Percentiles rank a stretch among this genome's conserved stretches.
Evolutionary conservation across 352 stramenopile genomes (phyloP).

Genomic region (Pythium diclinum): DNA sequence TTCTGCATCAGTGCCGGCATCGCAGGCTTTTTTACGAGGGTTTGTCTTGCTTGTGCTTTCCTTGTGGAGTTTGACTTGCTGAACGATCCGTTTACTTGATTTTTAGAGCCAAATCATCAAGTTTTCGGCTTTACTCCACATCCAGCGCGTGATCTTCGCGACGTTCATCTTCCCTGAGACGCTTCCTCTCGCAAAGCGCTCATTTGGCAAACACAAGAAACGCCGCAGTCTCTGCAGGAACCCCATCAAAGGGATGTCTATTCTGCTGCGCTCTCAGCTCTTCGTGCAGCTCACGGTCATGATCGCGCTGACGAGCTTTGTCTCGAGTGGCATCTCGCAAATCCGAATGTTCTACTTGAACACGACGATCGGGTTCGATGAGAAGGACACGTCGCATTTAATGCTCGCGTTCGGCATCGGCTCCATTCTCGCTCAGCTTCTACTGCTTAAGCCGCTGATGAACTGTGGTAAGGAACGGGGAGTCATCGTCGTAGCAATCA

Average conservation of each 20-base stretch:
- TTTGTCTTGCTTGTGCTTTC: slow-evolving; percentile 20
- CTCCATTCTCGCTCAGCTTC: slow-evolving; percentile 53
- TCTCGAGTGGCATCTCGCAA: slow-evolving; percentile 50
- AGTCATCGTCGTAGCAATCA: slow-evolving; percentile 60
- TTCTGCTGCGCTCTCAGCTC: slow-evolving; percentile 59
- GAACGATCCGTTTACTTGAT: neutral
- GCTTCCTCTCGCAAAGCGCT: slow-evolving; percentile 34
- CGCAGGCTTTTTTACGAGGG: slow-evolving; percentile 51
- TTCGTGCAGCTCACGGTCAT: slow-evolving; percentile 63
- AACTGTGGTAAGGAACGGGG: slow-evolving; percentile 56
- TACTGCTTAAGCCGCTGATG: slow-evolving; percentile 63
- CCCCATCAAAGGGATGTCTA: slow-evolving; percentile 59
- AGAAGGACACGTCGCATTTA: slow-evolving; percentile 57
- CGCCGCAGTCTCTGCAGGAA: slow-evolving; percentile 42
- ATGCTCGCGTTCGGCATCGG: slow-evolving; percentile 56
- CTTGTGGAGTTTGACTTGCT: no score
- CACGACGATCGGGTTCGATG: slow-evolving; percentile 64
- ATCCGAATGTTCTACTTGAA: slow-evolving; percentile 78
- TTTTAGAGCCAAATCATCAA: slow-evolving; percentile 46
- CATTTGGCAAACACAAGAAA: slow-evolving; percentile 32
- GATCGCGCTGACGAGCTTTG: slow-evolving; percentile 70
- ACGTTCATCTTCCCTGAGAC: slow-evolving; percentile 62
- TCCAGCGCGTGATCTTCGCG: slow-evolving; percentile 54
- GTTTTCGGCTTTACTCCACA: slow-evolving; percentile 43
- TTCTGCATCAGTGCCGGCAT: slow-evolving; percentile 54